These are phyloP conservation scores for Xylaria scruposa DNA, from an alignment of 495 filamentous ascomycete species.

Conservation along the genomic window DNA sequence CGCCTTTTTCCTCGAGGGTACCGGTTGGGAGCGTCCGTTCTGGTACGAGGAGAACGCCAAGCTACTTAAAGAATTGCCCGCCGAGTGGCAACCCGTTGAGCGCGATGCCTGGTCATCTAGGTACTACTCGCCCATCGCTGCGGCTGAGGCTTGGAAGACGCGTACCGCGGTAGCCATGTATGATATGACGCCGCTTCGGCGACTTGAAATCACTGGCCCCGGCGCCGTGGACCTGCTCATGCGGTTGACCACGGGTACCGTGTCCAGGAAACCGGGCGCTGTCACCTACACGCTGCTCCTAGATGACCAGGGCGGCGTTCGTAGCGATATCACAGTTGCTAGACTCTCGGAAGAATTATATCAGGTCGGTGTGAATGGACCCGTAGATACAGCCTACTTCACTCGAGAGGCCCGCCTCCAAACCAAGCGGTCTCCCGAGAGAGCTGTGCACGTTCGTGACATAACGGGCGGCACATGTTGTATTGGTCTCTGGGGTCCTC, in stretches of 20 bases:
- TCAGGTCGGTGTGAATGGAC: slow-evolving; percentile 55
- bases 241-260: slow-evolving; percentile 51
- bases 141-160: slow-evolving; percentile 60
- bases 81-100: slow-evolving; percentile 51
- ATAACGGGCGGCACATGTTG: slow-evolving; percentile 59
- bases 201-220: slow-evolving; percentile 55
- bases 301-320: slow-evolving; percentile 48
- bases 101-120: slow-evolving; percentile 55
- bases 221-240: slow-evolving; percentile 54
- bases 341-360: slow-evolving; percentile 48
- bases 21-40: slow-evolving; percentile 59
- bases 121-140: slow-evolving; percentile 56
- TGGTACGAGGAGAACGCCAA: slow-evolving; percentile 58
- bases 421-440: slow-evolving; percentile 25
- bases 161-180: slow-evolving; percentile 60
- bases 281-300: slow-evolving; percentile 56
- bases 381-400: slow-evolving; percentile 53
- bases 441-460: slow-evolving; percentile 53
- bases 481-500: slow-evolving; percentile 60
- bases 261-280: slow-evolving; percentile 44
- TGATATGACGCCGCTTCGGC: slow-evolving; percentile 59
- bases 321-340: slow-evolving; percentile 35
- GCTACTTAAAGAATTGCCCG: slow-evolving; percentile 49
- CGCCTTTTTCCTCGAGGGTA: slow-evolving; percentile 56
- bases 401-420: slow-evolving; percentile 50